These are phyloP conservation scores for Umbelopsis sp. DNA, from an alignment of 371 early-diverging fungal species.

Conservation along the genomic window DNA sequence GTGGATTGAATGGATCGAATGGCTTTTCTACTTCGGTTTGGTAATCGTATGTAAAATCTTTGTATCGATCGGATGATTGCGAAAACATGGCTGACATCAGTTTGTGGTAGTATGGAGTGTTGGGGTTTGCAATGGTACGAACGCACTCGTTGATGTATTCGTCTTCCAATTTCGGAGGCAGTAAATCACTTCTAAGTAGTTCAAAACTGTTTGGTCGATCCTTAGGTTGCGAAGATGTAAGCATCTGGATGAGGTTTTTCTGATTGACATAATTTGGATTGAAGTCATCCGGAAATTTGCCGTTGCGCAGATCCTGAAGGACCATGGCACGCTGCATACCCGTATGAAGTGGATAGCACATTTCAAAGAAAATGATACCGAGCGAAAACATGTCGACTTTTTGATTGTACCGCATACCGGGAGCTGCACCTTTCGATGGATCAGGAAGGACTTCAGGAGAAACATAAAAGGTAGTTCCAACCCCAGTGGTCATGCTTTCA, in stretches of 20 bases:
- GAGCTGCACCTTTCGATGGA: constrained; percentile 39
- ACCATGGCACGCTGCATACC: constrained; percentile 75
- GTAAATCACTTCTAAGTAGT: constrained; percentile 74
- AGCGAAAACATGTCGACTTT: constrained; percentile 59
- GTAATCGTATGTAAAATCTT: constrained; percentile 91
- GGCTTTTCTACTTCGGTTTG: constrained; percentile 57
- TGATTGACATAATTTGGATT: constrained; percentile 64
- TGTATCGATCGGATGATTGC: constrained; percentile 79
- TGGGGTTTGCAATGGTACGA: constrained; percentile 87
- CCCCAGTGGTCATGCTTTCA: constrained; percentile 74
- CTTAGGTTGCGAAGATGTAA: constrained; percentile 81
- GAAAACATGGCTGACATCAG: constrained; percentile 85
- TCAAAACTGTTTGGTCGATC: constrained; percentile 86
- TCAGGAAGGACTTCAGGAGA: constrained; percentile 82
- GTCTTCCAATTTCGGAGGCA: constrained; percentile 90
- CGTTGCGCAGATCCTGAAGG: constrained; percentile 66
- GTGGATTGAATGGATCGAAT: constrained; percentile 64
- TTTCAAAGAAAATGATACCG: constrained; percentile 72
- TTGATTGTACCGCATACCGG: constrained; percentile 59
- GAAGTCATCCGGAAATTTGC: constrained; percentile 81
- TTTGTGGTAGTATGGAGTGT: constrained; percentile 84
- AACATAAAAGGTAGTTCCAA: constrained; percentile 94
- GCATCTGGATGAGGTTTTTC: constrained; percentile 67
- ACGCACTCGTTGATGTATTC: constrained; percentile 92
- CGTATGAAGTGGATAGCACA: constrained; percentile 71